These are phyloP conservation scores for Hapsidospora chrysogenum DNA, from an alignment of 495 filamentous ascomycete genomes.

Conservation along the genomic window DNA sequence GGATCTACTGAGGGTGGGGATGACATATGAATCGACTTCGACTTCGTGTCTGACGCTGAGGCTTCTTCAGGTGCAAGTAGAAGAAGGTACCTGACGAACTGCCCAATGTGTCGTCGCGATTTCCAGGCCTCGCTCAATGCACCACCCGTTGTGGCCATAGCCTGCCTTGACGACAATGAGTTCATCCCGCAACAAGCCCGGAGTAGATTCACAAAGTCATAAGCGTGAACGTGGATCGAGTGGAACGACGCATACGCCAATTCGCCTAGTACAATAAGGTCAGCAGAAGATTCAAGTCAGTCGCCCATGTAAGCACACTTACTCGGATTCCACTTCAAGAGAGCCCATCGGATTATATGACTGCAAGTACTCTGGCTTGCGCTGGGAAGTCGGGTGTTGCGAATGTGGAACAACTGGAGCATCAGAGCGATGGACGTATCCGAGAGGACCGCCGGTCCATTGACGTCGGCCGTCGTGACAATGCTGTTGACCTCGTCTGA, in stretches of 20 bases:
- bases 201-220: constrained; percentile 27
- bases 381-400: constrained; percentile 44
- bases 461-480: constrained; percentile 57
- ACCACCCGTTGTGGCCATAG: constrained; percentile 19
- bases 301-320: constrained; percentile 8
- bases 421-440: constrained; percentile 67
- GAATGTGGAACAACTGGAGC: constrained; percentile 42
- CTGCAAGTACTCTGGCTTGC: constrained; percentile 45
- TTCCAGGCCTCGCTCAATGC: constrained; percentile 18
- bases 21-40: no score
- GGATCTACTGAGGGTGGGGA: no score
- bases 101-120: constrained; percentile 6
- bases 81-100: constrained; percentile 23
- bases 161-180: constrained; percentile 8
- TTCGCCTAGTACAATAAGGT: constrained; percentile 12
- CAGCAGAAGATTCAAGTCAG: not conserved
- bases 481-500: constrained; percentile 50
- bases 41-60: no score
- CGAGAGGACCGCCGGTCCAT: constrained; percentile 61
- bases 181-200: constrained; percentile 21
- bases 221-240: constrained; percentile 20
- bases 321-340: constrained; percentile 66
- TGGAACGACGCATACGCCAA: constrained; percentile 20
- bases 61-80: constrained; percentile 12
- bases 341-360: constrained; percentile 62